Evolutionary conservation across 2,329 filamentous ascomycete genomes (phyloP).

Genomic region (Fusarium neocosmosporiellum): DNA sequence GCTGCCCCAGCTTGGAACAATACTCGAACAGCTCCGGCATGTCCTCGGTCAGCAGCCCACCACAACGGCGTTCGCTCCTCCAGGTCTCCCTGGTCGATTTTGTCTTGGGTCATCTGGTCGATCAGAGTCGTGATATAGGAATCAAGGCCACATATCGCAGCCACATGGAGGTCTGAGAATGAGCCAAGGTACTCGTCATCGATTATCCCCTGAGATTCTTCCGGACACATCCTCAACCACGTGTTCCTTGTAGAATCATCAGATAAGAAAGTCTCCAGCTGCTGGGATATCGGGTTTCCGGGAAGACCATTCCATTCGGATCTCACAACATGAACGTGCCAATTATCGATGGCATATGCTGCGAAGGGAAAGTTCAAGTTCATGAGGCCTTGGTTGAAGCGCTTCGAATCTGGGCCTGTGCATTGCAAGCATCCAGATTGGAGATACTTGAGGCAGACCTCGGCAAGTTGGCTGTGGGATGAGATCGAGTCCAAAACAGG

Average conservation of each 20-base stretch:
- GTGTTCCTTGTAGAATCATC: background rate
- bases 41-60: constrained; percentile 42
- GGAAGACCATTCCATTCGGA: constrained; percentile 2
- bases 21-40: constrained; percentile 21
- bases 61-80: constrained; percentile 6
- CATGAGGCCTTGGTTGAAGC: background rate
- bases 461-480: constrained; percentile 29
- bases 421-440: constrained; percentile 5
- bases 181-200: background rate
- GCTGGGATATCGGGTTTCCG: background rate
- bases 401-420: background rate
- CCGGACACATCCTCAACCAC: constrained; percentile 6
- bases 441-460: constrained; percentile 30
- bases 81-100: background rate
- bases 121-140: constrained; percentile 6
- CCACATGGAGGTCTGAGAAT: constrained; percentile 22
- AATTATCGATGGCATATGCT: constrained; percentile 20
- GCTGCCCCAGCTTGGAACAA: constrained; percentile 43
- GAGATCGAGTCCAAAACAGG: constrained; percentile 17
- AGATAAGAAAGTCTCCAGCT: constrained; percentile 12
- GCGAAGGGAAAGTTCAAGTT: constrained; percentile 25
- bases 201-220: too few relatives aligned
- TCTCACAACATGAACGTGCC: constrained; percentile 16
- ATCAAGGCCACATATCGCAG: constrained; percentile 20
- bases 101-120: background rate